Evolutionary conservation across 495 filamentous ascomycete species (phyloP).

Genomic region (Aspergillus affinis): DNA sequence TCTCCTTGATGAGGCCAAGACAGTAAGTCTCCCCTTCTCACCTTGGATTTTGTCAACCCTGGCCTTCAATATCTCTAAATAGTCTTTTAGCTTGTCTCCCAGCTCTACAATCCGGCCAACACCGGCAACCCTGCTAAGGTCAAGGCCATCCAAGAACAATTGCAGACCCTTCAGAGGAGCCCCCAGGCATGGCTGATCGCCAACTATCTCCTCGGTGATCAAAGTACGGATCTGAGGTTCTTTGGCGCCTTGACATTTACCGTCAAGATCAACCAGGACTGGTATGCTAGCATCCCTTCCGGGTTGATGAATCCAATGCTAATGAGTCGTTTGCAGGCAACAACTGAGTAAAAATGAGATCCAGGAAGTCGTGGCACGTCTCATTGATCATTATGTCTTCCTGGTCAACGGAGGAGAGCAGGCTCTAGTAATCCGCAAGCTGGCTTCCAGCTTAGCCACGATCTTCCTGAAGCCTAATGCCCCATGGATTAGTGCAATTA

Average conservation of each 20-base stretch:
- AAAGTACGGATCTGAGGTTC: conserved; percentile 75
- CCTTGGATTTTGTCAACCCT: background rate
- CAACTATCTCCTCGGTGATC: conserved; percentile 63
- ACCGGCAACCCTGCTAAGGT: conserved; percentile 52
- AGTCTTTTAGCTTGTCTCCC: conserved; percentile 33
- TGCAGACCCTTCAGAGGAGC: conserved; percentile 74
- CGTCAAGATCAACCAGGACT: conserved; percentile 85
- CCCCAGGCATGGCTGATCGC: conserved; percentile 83
- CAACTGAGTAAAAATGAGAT: conserved; percentile 62
- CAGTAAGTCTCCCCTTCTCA: conserved; percentile 14
- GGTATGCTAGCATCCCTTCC: conserved; percentile 46
- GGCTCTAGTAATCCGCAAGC: conserved; percentile 72
- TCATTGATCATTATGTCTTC: conserved; percentile 66
- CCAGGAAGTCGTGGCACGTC: conserved; percentile 62
- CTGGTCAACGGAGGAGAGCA: conserved; percentile 58
- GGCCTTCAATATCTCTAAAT: background rate
- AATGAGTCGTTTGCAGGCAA: conserved; percentile 39
- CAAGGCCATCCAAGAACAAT: conserved; percentile 67
- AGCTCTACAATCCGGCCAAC: conserved; percentile 70
- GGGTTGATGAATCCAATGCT: background rate
- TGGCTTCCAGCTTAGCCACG: conserved; percentile 77
- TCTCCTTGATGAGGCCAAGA: conserved; percentile 30
- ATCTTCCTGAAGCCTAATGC: conserved; percentile 73
- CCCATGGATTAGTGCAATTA: conserved; percentile 67
- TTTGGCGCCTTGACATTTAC: conserved; percentile 93